These are phyloP conservation scores for Globisporangium alternatum DNA, from an alignment of 352 stramenopile genomes.

Conservation along the genomic window DNA sequence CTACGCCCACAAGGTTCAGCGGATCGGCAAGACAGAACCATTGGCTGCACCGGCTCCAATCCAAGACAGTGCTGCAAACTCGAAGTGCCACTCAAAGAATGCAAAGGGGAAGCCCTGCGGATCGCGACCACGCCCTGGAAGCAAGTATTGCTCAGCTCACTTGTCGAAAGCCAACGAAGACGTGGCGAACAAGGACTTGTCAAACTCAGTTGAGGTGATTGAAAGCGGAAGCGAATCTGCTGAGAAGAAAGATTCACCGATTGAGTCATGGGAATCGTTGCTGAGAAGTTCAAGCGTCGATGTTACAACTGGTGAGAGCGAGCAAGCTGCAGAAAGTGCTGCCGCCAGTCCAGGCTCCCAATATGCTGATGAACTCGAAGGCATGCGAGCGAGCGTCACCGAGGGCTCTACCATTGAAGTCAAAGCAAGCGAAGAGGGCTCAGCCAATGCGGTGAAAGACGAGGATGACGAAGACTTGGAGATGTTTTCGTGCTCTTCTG, in stretches of 20 bases:
- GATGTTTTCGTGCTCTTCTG: conserved; percentile 21
- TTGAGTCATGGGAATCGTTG: neutral
- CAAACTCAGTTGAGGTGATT: neutral
- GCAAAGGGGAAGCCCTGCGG: conserved; percentile 50
- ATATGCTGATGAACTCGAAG: neutral
- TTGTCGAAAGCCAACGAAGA: neutral
- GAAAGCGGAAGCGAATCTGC: neutral
- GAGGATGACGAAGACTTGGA: conserved; percentile 18
- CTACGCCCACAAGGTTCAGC: conserved; percentile 21
- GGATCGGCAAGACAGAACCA: neutral
- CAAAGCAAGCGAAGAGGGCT: neutral
- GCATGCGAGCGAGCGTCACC: neutral
- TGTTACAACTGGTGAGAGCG: neutral
- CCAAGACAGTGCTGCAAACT: neutral
- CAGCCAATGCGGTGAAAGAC: neutral
- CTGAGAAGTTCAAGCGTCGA: no score
- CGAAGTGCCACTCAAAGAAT: conserved; percentile 32
- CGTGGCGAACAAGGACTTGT: neutral
- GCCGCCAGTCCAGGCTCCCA: neutral
- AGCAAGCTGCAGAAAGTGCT: neutral
- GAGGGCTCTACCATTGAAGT: neutral
- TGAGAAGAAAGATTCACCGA: neutral
- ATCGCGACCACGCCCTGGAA: conserved; percentile 21
- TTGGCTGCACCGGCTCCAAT: neutral
- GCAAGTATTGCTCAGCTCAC: conserved; percentile 43